Evolutionary conservation across 176 grass and related monocot genomes (phyloP), one percentile per base, ranked within the genome.

Genomic region (Neostapfia colusana): DNA sequence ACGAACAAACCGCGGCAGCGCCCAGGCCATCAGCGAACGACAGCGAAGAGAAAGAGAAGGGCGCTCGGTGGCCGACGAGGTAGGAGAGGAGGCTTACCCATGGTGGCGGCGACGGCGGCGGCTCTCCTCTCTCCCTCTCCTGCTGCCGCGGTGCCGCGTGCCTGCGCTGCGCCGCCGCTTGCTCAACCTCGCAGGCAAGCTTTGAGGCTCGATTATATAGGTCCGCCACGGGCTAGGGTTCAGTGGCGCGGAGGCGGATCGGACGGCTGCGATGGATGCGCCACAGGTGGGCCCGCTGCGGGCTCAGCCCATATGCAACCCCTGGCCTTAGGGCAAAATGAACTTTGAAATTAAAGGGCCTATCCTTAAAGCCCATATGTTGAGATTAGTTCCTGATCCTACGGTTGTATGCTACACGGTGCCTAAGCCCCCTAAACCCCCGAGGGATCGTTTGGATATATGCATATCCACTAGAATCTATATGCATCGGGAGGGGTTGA

Each of bases 111-210:
- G 51, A 16, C 77, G 49, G 31, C 31, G 31, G 31, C 31, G 31
- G 31, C 44, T 58, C 42, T n/a, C 36, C 35, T 62, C 31, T 3
- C 31, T 31, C 41, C 21, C 65, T 53, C 7, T 69, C 1, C 46
- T 14, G 14, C 40, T 50, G 17, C 40, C 62, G 31, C 31, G 54
- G 54, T 57, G 21, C 28, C 10, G 74, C 53, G 75, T 65, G 28
- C 15, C 56, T 81, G 69, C 70, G 80, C 70, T 73, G 70, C 70
- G 70, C 70, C 80, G 70, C 70, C 80, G 37, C 7, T 5, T 23
- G 69, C 79, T 35, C 14, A 28, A 20, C 42, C 56, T 26, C 5
- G 39, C 13, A 4, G n/a, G 14, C 10, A 0, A 69, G 15, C 58
- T 53, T 73, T 0, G 42, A 67, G 21, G 9, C n/a, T 26, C 3